Evolutionary conservation across 345 rosid species (phyloP).

Genomic region (Nasturtium officinale): DNA sequence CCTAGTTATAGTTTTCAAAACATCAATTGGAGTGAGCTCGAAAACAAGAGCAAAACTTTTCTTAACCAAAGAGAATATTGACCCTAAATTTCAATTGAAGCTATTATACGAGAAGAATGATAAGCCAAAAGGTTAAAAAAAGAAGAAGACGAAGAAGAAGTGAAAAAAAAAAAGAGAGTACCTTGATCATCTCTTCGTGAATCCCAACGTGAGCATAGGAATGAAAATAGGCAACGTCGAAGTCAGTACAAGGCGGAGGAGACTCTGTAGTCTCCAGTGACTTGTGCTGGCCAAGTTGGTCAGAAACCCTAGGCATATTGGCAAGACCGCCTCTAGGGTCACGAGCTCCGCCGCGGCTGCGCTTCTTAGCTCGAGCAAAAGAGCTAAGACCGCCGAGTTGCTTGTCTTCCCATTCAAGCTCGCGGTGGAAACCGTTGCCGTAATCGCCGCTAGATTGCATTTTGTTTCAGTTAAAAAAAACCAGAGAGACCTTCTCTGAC

Average conservation of each 20-base stretch:
- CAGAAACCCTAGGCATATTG: constrained; percentile 54
- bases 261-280: constrained; percentile 34
- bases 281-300: constrained; percentile 41
- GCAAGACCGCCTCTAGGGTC: constrained; percentile 30
- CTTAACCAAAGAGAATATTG: neutral
- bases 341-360: constrained; percentile 41
- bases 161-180: neutral
- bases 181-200: constrained; percentile 99
- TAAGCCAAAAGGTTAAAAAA: neutral
- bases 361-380: constrained; percentile 32
- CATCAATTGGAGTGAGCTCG: constrained; percentile 5
- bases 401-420: constrained; percentile 38
- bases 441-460: constrained; percentile 55
- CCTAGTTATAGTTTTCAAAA: neutral
- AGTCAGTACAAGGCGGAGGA: constrained; percentile 64
- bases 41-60: neutral
- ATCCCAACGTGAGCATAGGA: constrained; percentile 93
- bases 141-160: constrained; percentile 8
- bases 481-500: constrained; percentile 35
- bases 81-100: constrained; percentile 5
- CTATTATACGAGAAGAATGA: neutral
- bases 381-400: constrained; percentile 22
- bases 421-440: constrained; percentile 61
- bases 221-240: constrained; percentile 85
- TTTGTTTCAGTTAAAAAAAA: constrained; percentile 13